Evolutionary conservation across 75 land plant genomes (phyloP), one percentile per base, ranked within the genome.

Genomic region (Selaginella moellendorffii): DNA sequence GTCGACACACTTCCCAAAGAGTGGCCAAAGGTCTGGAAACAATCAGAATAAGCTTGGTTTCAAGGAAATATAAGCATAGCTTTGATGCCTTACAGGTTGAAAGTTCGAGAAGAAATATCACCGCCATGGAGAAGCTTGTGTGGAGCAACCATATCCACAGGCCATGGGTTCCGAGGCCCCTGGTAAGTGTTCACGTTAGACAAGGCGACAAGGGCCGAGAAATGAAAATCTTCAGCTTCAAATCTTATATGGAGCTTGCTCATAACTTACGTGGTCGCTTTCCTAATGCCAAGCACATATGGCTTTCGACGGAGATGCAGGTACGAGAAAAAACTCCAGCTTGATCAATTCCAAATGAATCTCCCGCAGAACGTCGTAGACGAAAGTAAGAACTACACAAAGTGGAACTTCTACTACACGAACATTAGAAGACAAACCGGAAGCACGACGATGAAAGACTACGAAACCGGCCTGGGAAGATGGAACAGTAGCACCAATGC

Each of bases 281-380:
- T 56, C 21, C 59, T 8, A 56, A 56, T 56, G 59, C n/a, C 21
- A 8, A 24, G n/a, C 19, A 56, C n/a, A 19, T 56, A 19, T 56
- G 59, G 59, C 24, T 56, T 19, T 56, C 59, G n/a, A 56, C 59
- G n/a, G 59, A 56, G 19, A 56, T 56, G 59, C 59, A 56, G 59
- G 59, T 56, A 56, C 2, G 5, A 56, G n/a, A 8, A 56, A 36
- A 5, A 5, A 36, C 46, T 36, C 10, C 14, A 14, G 5, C 14
- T 36, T 5, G 14, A 14, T 5, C n/a, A 21, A 2, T 21, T 21
- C 59, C n/a, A 56, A 25, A 8, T 8, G 5, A 2, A 21, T 5
- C 8, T 56, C 5, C n/a, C n/a, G 8, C 19, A 56, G 59, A 56
- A 56, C n/a, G 59, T 56, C n/a, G n/a, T 56, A 9, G 59, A 56